phyloP scores from a whole-genome alignment of 805 yeast species.

The Starmerella khaoyaiensis region DNA sequence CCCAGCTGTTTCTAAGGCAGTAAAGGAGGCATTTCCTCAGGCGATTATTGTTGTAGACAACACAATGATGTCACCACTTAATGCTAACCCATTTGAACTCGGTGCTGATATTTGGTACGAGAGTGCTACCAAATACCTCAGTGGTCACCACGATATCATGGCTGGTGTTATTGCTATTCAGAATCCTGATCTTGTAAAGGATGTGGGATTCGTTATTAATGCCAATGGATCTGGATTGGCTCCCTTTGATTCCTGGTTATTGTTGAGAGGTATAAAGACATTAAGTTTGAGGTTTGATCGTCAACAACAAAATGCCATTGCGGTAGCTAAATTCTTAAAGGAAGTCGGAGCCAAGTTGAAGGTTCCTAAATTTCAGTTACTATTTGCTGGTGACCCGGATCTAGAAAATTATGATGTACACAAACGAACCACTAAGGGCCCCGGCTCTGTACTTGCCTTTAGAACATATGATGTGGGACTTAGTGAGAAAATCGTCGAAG shows the following conservation, averaged over 20 bases:
- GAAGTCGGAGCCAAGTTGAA: slow-evolving; percentile 33
- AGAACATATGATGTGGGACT: slow-evolving; percentile 66
- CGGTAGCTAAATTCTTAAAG: slow-evolving; percentile 62
- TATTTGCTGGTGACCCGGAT: slow-evolving; percentile 72
- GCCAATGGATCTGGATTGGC: slow-evolving; percentile 84
- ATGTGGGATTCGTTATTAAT: slow-evolving; percentile 64
- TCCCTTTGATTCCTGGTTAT: slow-evolving; percentile 86
- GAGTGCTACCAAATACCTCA: slow-evolving; percentile 81
- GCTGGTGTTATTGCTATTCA: slow-evolving; percentile 80
- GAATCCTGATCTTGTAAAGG: slow-evolving; percentile 48
- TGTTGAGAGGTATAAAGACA: slow-evolving; percentile 79
- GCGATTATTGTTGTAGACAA: slow-evolving; percentile 81
- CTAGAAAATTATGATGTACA: slow-evolving; percentile 79
- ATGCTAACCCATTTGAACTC: slow-evolving; percentile 70
- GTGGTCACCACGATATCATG: slow-evolving; percentile 95
- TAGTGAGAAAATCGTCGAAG: slow-evolving; percentile 61
- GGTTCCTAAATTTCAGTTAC: slow-evolving; percentile 41
- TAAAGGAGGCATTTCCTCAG: slow-evolving; percentile 41
- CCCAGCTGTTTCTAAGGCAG: slow-evolving; percentile 47
- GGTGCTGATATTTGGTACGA: slow-evolving; percentile 90
- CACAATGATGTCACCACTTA: slow-evolving; percentile 91
- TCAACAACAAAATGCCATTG: slow-evolving; percentile 70
- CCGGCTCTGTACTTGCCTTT: slow-evolving; percentile 79
- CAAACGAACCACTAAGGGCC: slow-evolving; percentile 61
- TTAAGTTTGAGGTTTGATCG: slow-evolving; percentile 73